These are phyloP conservation scores for Pseudoneurospora amorphoporcata DNA, from an alignment of 495 filamentous ascomycete genomes.

Conservation along the genomic window DNA sequence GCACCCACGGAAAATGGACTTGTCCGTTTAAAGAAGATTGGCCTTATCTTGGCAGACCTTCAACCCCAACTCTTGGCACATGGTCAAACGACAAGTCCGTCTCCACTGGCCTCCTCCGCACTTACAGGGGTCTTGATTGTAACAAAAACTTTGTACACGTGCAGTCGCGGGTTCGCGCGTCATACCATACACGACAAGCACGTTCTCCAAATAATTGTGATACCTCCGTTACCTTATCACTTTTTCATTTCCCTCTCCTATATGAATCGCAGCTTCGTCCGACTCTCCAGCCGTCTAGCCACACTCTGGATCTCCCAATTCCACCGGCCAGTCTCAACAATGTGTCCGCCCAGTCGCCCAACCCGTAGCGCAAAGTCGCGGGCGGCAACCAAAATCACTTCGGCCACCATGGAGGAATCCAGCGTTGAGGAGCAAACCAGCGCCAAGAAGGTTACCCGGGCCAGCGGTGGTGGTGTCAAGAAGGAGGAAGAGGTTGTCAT, in stretches of 20 bases:
- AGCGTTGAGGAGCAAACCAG: not conserved
- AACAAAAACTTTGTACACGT: not conserved
- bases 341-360: not conserved
- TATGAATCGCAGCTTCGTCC: not conserved
- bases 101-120: not conserved
- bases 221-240: not conserved
- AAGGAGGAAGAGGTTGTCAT: conserved; percentile 3
- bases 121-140: not conserved
- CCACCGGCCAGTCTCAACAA: not conserved
- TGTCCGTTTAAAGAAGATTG: not conserved
- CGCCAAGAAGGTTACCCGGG: not conserved
- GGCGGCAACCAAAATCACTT: not conserved
- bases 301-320: not conserved
- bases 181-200: not conserved
- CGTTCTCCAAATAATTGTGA: not conserved
- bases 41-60: not conserved
- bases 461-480: not conserved
- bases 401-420: not conserved
- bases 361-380: not conserved
- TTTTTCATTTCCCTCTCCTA: not conserved
- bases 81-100: not conserved
- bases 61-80: not conserved
- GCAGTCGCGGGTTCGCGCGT: not conserved
- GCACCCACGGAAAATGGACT: not conserved
- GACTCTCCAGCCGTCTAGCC: not conserved